These are phyloP conservation scores for Debaryomycetaceae sp. DNA, from an alignment of 1,139 yeast genomes.

Conservation along the genomic window DNA sequence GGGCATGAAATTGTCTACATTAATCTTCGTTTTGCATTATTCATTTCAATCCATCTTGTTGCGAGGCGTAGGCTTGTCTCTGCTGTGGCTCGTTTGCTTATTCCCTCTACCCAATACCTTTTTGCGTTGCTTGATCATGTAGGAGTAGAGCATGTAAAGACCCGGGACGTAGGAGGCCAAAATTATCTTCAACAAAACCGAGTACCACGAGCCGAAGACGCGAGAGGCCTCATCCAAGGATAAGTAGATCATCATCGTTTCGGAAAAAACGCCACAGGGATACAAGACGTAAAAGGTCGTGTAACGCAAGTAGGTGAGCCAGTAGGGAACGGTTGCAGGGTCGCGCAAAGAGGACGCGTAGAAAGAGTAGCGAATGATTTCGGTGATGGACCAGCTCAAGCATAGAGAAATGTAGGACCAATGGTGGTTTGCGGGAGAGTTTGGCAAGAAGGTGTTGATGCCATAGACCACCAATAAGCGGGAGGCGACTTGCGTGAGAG, in stretches of 20 bases:
- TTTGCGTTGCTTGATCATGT: conserved; percentile 82
- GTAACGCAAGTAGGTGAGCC: conserved; percentile 69
- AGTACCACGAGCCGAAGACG: conserved; percentile 41
- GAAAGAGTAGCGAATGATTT: conserved; percentile 76
- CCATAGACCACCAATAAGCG: conserved; percentile 80
- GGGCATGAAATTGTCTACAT: not conserved
- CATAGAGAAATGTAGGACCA: conserved; percentile 59
- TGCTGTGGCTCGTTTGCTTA: too few species aligned
- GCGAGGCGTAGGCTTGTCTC: too few species aligned
- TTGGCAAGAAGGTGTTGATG: conserved; percentile 62
- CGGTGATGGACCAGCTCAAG: conserved; percentile 86
- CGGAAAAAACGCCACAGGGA: conserved; percentile 87
- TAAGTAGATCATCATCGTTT: conserved; percentile 56
- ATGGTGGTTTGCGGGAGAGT: conserved; percentile 48
- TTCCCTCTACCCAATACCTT: conserved; percentile 42
- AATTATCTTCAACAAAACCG: conserved; percentile 42
- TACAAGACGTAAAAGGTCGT: conserved; percentile 73
- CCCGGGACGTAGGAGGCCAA: conserved; percentile 76
- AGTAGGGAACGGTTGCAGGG: conserved; percentile 46
- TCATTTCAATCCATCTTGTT: too few species aligned
- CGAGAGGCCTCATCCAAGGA: conserved; percentile 54
- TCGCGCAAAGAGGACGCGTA: conserved; percentile 60
- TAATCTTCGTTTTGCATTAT: conserved; percentile 10
- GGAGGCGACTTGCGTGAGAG: conserved; percentile 78
- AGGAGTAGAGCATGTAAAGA: conserved; percentile 70